Evolutionary conservation across 148 eudicot genomes (phyloP).

Genomic region (Diospyros lotus): DNA sequence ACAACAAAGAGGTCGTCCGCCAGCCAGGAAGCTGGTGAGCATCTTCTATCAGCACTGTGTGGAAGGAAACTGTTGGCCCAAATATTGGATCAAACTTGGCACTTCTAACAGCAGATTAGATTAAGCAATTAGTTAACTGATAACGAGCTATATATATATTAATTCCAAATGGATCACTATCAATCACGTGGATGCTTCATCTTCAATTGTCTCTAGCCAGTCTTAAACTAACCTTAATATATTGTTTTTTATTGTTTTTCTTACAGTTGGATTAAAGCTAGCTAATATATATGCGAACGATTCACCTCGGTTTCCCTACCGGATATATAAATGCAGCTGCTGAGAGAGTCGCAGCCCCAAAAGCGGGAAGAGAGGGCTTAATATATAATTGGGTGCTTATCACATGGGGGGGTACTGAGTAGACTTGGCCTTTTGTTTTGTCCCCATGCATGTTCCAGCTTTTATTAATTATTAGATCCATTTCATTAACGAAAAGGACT

Average conservation of each 20-base stretch:
- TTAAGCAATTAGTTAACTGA: background rate
- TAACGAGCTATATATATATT: background rate
- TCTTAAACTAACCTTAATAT: background rate
- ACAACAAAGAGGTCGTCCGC: background rate
- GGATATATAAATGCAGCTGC: background rate
- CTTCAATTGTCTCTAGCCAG: background rate
- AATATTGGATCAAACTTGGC: background rate
- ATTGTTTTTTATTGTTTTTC: background rate
- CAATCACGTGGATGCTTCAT: conserved; percentile 14
- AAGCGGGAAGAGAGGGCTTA: too few relatives aligned
- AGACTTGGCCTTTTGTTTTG: background rate
- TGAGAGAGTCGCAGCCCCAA: too few relatives aligned
- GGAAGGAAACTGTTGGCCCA: background rate
- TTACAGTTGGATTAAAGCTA: background rate
- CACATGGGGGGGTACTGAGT: conserved; percentile 11
- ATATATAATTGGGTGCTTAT: background rate
- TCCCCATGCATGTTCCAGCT: too few relatives aligned
- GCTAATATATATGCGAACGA: background rate
- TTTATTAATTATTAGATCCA: background rate
- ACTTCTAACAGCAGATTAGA: background rate
- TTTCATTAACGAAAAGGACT: conserved; percentile 13
- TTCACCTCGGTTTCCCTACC: background rate
- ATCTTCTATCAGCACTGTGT: background rate
- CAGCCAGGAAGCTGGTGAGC: background rate
- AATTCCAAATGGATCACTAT: conserved; percentile 13